Evolutionary conservation across 306 rosid species (phyloP).

Genomic region (Dryas drummondii): DNA sequence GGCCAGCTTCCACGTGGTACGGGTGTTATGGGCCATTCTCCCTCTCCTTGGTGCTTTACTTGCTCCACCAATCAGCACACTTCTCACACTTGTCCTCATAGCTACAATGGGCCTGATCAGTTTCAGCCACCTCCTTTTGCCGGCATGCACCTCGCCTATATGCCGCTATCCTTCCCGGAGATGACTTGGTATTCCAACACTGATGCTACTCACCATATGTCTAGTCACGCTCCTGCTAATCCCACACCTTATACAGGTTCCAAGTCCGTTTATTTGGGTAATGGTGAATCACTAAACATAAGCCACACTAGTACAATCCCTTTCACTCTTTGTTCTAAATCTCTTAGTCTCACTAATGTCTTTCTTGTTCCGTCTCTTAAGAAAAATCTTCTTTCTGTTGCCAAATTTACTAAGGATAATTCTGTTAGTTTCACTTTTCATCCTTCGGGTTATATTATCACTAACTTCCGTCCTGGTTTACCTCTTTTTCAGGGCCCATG

Average conservation of each 20-base stretch:
- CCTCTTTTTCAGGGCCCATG: background rate
- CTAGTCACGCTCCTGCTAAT: background rate
- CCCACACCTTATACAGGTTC: too few species aligned
- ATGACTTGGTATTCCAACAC: background rate
- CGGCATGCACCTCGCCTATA: background rate
- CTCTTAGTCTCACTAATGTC: background rate
- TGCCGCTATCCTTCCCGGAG: too few species aligned
- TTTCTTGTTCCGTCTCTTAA: background rate
- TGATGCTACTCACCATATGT: background rate
- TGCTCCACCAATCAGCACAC: too few species aligned
- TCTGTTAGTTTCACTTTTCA: background rate
- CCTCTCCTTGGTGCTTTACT: too few species aligned
- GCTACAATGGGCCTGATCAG: too few species aligned
- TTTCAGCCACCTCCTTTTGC: background rate
- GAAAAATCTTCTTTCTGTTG: background rate
- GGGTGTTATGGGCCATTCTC: too few species aligned
- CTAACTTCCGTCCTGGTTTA: too few species aligned
- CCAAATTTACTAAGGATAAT: background rate
- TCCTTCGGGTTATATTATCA: background rate
- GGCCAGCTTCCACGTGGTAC: too few species aligned
- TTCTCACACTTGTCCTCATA: too few species aligned
- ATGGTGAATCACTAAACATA: background rate
- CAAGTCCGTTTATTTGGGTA: too few species aligned
- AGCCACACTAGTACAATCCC: background rate
- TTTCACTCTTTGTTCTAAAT: background rate